Base-by-base conservation (phyloP, 176 grass and related monocot genomes). In the Otatea glauca region DNA sequence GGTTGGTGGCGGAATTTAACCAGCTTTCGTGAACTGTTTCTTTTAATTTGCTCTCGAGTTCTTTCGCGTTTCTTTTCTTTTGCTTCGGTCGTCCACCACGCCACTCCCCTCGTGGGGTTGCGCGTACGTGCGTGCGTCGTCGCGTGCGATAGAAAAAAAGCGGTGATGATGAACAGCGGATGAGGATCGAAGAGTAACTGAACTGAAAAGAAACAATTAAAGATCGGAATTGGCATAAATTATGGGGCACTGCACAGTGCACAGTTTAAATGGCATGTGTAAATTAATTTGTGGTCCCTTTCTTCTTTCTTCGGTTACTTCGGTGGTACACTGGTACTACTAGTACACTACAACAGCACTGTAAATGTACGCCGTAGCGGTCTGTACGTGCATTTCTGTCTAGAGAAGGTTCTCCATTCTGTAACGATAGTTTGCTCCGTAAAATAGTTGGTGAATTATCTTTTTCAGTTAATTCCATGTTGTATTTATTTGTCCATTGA, bases 21-120 rank as follows among this genome's bases (percentile, higher is more conserved):
- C 65, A 76, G 76, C 76, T 68, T 39, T 43, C 39, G 72, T 77
- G 83, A 82, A 81, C 72, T 89, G 76, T 72, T 58, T n/a, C 72
- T 86, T 25, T 25, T 38, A 5, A 32, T 4, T 25, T 13, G 43
- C 56, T 37, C 4, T 39, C 6, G 38, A 39, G n/a, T 39, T 5
- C 79, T 75, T 7, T 27, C 58, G 58, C 65, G 72, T 72, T 66
- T 25, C 62, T 17, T 44, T 76, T 25, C 7, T 65, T 71, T 71
- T 48, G 74, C 84, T 83, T 77, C 68, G 81, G 68, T 50, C 45
- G 41, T 13, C 83, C 63, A 50, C 72, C 75, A 24, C 77, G 27
- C 76, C 72, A 24, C 86, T 69, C 80, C 43, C 53, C 34, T 23
- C 83, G 79, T 78, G 65, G 72, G 38, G n/a, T 37, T 51, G 78